These are phyloP conservation scores for Solanum bulbocastanum DNA, from an alignment of 257 asterid species.

Conservation along the genomic window DNA sequence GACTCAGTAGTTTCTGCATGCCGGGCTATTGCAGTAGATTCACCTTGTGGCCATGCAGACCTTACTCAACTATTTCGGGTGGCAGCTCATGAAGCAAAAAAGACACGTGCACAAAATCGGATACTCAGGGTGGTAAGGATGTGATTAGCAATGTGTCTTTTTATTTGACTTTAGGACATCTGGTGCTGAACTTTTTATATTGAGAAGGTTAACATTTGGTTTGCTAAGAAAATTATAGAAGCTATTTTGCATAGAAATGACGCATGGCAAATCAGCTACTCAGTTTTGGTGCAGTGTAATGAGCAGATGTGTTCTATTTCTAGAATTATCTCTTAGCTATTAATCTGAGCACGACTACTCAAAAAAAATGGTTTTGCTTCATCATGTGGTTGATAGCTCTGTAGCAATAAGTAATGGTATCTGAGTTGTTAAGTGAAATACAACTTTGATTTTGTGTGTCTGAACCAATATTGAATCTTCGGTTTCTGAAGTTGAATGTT, in stretches of 20 bases:
- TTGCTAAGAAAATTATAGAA: neutral
- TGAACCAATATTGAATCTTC: neutral
- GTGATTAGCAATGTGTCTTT: neutral
- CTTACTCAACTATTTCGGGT: conserved; percentile 74
- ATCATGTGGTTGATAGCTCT: neutral
- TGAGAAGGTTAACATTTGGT: neutral
- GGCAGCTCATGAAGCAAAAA: conserved; percentile 89
- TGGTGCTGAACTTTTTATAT: neutral
- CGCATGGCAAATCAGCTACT: neutral
- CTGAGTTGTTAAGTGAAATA: neutral
- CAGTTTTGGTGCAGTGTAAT: neutral
- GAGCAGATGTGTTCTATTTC: neutral
- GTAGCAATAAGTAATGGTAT: neutral
- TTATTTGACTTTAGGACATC: neutral
- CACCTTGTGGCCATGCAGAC: conserved; percentile 60
- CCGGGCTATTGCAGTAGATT: conserved; percentile 43
- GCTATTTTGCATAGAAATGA: neutral
- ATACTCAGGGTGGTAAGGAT: conserved; percentile 77
- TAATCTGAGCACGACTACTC: neutral
- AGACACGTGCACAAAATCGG: conserved; percentile 76
- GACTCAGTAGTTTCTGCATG: conserved; percentile 59
- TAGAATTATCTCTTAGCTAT: neutral
- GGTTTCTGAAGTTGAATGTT: neutral
- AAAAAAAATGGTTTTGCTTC: neutral
- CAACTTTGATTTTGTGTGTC: neutral